Conservation (phyloP, 1,284 basidiomycete genomes). For the Sporisorium graminicola region DNA sequence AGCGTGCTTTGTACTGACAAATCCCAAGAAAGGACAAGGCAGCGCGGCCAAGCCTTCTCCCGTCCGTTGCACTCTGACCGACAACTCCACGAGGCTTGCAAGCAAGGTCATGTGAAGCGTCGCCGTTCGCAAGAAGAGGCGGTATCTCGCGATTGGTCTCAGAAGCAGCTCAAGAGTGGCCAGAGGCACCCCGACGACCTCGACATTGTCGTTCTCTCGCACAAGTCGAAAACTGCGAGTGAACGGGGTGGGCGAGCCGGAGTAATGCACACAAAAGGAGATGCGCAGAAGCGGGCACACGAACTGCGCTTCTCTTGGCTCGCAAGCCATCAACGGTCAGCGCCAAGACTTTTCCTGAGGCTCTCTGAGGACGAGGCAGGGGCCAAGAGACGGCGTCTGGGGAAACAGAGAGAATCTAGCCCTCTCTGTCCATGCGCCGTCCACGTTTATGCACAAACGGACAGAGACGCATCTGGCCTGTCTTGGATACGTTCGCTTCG, state of each 20-base stretch:
- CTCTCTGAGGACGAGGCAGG: not conserved
- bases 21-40: not conserved
- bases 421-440: not conserved
- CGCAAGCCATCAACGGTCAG: not conserved
- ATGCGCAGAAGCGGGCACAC: not conserved
- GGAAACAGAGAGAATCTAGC: not conserved
- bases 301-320: not conserved
- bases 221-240: not conserved
- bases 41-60: not conserved
- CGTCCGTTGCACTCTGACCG: not conserved
- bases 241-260: conserved; percentile 3
- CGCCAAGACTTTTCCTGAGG: conserved; percentile 8
- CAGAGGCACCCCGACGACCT: not conserved
- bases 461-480: conserved; percentile 10
- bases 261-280: not conserved
- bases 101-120: conserved; percentile 15
- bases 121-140: not conserved
- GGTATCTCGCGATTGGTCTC: not conserved
- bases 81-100: not conserved
- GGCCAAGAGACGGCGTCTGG: not conserved
- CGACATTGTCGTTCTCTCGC: not conserved
- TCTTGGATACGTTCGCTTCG: not conserved
- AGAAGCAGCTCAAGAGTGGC: not conserved
- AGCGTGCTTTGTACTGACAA: not conserved
- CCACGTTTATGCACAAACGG: conserved; percentile 1